phyloP scores from a whole-genome alignment of 768 basidiomycete species.

The Pluteus cervinus region DNA sequence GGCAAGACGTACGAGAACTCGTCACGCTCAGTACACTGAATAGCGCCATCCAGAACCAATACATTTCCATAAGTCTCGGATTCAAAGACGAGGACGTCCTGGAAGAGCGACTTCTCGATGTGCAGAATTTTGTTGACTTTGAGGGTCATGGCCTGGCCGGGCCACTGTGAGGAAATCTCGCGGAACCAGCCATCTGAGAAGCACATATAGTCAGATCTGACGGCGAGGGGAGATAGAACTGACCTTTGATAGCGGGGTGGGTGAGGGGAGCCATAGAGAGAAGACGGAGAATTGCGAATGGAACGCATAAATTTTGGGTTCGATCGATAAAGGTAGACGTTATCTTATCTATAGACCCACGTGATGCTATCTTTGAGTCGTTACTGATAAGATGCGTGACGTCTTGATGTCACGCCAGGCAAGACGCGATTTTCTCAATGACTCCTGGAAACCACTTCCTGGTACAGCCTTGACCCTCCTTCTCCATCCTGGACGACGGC shows the following conservation, averaged over 20 bases:
- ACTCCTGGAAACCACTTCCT: too few relatives aligned
- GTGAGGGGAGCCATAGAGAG: constrained; percentile 50
- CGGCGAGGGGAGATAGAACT: constrained; percentile 1
- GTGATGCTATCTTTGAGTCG: too few relatives aligned
- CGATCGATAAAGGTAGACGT: too few relatives aligned
- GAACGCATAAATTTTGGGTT: too few relatives aligned
- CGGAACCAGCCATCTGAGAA: constrained; percentile 86
- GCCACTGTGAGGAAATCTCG: constrained; percentile 94
- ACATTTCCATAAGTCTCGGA: constrained; percentile 98
- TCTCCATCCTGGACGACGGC: too few relatives aligned
- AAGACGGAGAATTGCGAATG: too few relatives aligned
- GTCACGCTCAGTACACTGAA: constrained; percentile 97
- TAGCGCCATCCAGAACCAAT: constrained; percentile 88
- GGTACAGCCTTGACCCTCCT: too few relatives aligned
- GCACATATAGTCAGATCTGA: neutral
- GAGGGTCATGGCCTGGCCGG: constrained; percentile 94
- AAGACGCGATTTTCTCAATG: too few relatives aligned
- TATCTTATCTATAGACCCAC: too few relatives aligned
- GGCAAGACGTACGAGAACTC: constrained; percentile 83
- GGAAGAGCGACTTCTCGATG: constrained; percentile 86
- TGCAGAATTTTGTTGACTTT: constrained; percentile 95
- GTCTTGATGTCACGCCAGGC: too few relatives aligned
- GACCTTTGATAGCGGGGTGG: constrained; percentile 53
- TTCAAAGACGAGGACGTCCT: constrained; percentile 97
- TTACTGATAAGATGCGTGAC: too few relatives aligned